Base-by-base conservation (phyloP, 2,329 filamentous ascomycete species). In the Proliferodiscus dingleyae region DNA sequence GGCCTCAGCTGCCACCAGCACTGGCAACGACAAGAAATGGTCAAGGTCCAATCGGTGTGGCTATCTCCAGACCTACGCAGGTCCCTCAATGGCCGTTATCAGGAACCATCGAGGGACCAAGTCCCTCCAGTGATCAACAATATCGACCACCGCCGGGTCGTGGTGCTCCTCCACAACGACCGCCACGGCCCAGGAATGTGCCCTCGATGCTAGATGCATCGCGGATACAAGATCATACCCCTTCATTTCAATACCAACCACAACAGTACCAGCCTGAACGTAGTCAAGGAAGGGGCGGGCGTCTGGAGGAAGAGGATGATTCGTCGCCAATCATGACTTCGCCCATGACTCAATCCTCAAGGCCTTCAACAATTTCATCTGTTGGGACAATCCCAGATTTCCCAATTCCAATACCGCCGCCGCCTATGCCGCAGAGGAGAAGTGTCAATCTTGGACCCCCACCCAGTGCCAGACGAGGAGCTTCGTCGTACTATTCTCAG, bases 401-500 rank as follows among this genome's bases (percentile, higher is more conserved):
- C 45, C 61, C 62, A 15, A 43, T 62, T 28, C 60, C 61, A 8
- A 47, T 57, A 15, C 50, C 56, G 3, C 38, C 33, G 8, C 43
- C 45, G 15, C 28, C 45, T 9, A 32, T 28, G 7, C 42, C 46
- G 7, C 64, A 64, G 2, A 61, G 77, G 46, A 70, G 72, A 54
- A 80, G 74, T 51, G 69, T 74, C 11, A 75, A 69, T 40, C 61
- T 82, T 10, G 79, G 80, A 2, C 80, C 80, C 15, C 80, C 80
- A 0, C 80, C 80, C 2, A 78, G 74, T 10, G 71, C 78, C 3
- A 71, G 80, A 55, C 69, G 80, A 54, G 80, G 79, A 1, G 74
- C 72, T 22, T 83, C 80, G 0, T 81, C 80, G 0, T 83, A 81
- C 49, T 83, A 85, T 57, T 85, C 83, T 2, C 77, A 74, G 52